Percentiles rank a stretch among this genome's conserved stretches.
Conservation (phyloP, 1,284 basidiomycete genomes). For the Phenoliferia sp. region DNA sequence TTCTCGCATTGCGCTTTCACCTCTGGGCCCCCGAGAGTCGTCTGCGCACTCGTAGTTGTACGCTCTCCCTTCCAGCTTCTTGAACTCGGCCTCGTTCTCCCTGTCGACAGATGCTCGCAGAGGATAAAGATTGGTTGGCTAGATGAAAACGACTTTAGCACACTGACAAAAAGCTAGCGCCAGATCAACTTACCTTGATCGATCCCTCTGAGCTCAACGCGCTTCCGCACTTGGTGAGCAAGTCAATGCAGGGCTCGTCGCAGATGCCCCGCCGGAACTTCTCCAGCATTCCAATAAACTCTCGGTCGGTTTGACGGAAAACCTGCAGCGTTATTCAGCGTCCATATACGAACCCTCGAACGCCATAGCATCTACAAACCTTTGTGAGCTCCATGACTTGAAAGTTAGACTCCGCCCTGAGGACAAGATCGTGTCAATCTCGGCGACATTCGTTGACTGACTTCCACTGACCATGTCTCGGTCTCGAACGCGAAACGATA, state of each 20-base stretch:
- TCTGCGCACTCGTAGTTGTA: constrained; percentile 23
- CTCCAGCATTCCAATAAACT: constrained; percentile 32
- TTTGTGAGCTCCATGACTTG: constrained; percentile 30
- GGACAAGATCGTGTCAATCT: too few relatives aligned
- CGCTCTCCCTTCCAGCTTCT: constrained; percentile 13
- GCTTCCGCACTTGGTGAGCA: constrained; percentile 24
- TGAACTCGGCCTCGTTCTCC: constrained; percentile 31
- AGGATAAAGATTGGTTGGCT: constrained; percentile 36
- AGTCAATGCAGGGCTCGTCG: constrained; percentile 21
- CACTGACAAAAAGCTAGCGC: background rate
- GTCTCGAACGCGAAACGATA: constrained; percentile 28
- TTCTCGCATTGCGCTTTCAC: constrained; percentile 2
- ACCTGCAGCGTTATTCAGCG: background rate
- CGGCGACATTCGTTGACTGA: too few relatives aligned
- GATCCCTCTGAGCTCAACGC: constrained; percentile 8
- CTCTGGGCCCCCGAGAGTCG: constrained; percentile 13
- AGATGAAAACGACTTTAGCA: background rate
- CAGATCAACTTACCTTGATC: background rate
- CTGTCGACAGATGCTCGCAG: constrained; percentile 15
- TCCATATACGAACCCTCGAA: background rate
- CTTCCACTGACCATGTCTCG: constrained; percentile 28
- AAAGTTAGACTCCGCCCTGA: constrained; percentile 30
- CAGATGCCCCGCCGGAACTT: constrained; percentile 32
- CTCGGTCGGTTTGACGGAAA: constrained; percentile 32
- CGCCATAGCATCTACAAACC: constrained; percentile 1